Base-by-base conservation (phyloP, 768 basidiomycete species). In the Collybia sp. region DNA sequence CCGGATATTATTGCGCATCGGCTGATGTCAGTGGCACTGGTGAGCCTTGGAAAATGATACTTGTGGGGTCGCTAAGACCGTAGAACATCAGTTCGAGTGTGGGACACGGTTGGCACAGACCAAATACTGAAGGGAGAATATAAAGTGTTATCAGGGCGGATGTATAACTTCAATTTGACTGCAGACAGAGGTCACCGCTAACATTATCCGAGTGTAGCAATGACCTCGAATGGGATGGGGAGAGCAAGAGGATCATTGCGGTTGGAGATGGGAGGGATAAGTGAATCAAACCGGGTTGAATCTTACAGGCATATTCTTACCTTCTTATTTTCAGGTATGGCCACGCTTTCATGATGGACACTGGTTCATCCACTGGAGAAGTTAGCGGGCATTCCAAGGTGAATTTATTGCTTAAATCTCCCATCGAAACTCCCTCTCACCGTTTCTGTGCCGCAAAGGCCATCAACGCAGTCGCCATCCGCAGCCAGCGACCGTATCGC, bases 151-250 rank as follows among this genome's bases (percentile, higher is more conserved):
- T 76, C 82, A 6, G 90, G 88, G 2, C 75, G 74, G 44, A 75
- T 93, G 89, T 91, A 61, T 49, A 79, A 68, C n/a, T 20, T 20
- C 37, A 11, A 37, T 17, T 1, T 35, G 40, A 36, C 9, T n/a
- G 6, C 36, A 38, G 12, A 42, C 31, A 41, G 12, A 48, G 12
- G 20, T 36, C 9, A 41, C 13, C 38, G 12, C 15, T 20, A 32
- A 37, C 45, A 33, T 32, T 43, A 35, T 34, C 37, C n/a, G n/a
- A n/a, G 13, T 46, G 12, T 53, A 92, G 93, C 53, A 93, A 93
- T 55, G 95, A 97, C 66, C 77, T 98, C 16, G 86, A 85, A 10
- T 98, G 95, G 95, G 95, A 97, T 58, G 88, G 88, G 1, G 95
- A 97, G 64, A 91, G 88, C 59, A 95, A 96, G 62, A 79, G 95